phyloP scores from a whole-genome alignment of 2,329 filamentous ascomycete species.

The Thielaviopsis punctulata region DNA sequence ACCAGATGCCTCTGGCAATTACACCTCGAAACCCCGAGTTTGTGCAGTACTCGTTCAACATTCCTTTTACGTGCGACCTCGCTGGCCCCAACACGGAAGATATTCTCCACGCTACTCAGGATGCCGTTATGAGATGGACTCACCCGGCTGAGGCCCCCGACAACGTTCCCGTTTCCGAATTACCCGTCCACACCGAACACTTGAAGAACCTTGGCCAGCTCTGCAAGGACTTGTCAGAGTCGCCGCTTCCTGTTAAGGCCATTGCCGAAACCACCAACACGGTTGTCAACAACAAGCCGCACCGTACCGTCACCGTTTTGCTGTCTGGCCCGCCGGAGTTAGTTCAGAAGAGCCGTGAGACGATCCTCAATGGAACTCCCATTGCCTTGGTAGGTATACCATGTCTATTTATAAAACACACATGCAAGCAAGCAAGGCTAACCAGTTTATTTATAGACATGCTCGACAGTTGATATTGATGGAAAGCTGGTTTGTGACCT shows the following conservation, averaged over 20 bases:
- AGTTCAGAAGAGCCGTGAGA: constrained; percentile 78
- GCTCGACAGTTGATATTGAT: constrained; percentile 84
- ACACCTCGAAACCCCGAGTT: constrained; percentile 6
- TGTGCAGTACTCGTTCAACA: constrained; percentile 87
- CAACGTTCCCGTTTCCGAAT: constrained; percentile 66
- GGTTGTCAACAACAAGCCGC: constrained; percentile 51
- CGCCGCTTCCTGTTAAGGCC: constrained; percentile 57
- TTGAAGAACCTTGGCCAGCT: constrained; percentile 61
- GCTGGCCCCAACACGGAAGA: constrained; percentile 86
- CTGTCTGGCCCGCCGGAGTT: constrained; percentile 75
- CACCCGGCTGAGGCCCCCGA: constrained; percentile 78
- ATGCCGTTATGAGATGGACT: constrained; percentile 81
- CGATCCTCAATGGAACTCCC: constrained; percentile 78
- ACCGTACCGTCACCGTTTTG: constrained; percentile 70
- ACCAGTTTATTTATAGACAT: constrained; percentile 42
- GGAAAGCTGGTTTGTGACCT: constrained; percentile 73
- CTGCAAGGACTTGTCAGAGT: constrained; percentile 66
- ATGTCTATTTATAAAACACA: constrained; percentile 2
- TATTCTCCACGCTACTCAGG: constrained; percentile 78
- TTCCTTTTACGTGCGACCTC: constrained; percentile 86
- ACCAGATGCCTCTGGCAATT: constrained; percentile 9
- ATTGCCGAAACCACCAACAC: constrained; percentile 60
- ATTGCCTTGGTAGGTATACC: constrained; percentile 65
- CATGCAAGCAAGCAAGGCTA: background rate
- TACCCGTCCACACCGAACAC: constrained; percentile 84